Percentiles rank a stretch among this genome's conserved stretches.
Evolutionary conservation across 2,329 filamentous ascomycete genomes (phyloP).

Genomic region (Chalaropsis thielavioides): DNA sequence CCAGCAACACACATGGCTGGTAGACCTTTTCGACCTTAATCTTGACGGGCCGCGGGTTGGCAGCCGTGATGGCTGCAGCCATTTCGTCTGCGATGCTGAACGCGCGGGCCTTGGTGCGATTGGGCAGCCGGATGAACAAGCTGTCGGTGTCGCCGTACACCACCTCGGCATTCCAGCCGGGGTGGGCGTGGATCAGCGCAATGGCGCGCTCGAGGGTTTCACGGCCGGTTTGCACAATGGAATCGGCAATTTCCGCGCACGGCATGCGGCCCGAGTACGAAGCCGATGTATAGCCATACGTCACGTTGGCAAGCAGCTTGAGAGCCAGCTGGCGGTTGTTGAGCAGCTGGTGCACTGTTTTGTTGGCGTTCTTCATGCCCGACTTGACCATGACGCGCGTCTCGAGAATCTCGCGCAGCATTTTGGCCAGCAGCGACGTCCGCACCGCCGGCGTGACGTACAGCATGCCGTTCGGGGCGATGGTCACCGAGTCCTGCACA

Average conservation of each 20-base stretch:
- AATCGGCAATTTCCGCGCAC: constrained; percentile 93
- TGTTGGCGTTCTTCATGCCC: constrained; percentile 46
- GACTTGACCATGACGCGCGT: constrained; percentile 96
- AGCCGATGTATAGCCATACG: constrained; percentile 93
- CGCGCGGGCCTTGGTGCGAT: constrained; percentile 72
- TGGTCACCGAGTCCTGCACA: constrained; percentile 54
- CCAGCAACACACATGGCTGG: constrained; percentile 80
- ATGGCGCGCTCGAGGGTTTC: constrained; percentile 93
- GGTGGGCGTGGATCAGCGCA: constrained; percentile 75
- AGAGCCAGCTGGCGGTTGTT: constrained; percentile 90
- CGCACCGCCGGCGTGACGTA: constrained; percentile 75
- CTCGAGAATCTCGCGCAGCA: constrained; percentile 90
- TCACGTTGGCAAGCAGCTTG: constrained; percentile 96
- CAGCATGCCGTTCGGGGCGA: constrained; percentile 93
- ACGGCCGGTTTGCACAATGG: constrained; percentile 88
- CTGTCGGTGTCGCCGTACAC: constrained; percentile 98
- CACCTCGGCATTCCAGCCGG: constrained; percentile 84
- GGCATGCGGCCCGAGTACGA: constrained; percentile 97
- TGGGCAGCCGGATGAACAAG: constrained; percentile 78
- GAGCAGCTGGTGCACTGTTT: constrained; percentile 52
- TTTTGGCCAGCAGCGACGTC: constrained; percentile 84
- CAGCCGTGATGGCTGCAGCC: constrained; percentile 67
- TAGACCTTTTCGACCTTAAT: constrained; percentile 99
- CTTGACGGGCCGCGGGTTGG: constrained; percentile 83
- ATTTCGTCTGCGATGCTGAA: constrained; percentile 92